A percentile compares a stretch with the other conserved stretches of the same genome.
phyloP scores from a whole-genome alignment of 1,284 basidiomycete species.

The Psilocybe mexicana region DNA sequence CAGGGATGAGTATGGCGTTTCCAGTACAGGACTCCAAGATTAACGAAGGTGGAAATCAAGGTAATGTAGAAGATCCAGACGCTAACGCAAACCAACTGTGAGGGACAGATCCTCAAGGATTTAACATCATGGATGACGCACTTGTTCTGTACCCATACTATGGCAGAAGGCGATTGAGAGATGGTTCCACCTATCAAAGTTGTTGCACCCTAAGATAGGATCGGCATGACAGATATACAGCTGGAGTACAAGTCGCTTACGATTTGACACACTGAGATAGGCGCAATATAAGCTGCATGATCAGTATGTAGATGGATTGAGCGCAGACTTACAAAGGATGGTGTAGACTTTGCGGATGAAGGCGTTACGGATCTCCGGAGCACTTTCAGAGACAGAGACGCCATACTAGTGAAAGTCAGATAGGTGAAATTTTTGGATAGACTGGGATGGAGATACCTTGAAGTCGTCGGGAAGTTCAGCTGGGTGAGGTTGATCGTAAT shows the following conservation, averaged over 20 bases:
- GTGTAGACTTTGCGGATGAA: conserved; percentile 83
- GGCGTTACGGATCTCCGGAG: conserved; percentile 67
- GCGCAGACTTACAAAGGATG: conserved; percentile 64
- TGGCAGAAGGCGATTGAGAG: conserved; percentile 55
- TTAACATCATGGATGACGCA: conserved; percentile 31
- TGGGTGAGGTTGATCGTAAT: conserved; percentile 68
- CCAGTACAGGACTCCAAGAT: conserved; percentile 80
- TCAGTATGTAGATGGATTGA: background rate
- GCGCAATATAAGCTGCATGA: conserved; percentile 10
- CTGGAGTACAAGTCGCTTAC: conserved; percentile 38
- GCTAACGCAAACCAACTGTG: conserved; percentile 37
- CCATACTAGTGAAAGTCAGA: conserved; percentile 56
- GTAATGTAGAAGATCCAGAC: conserved; percentile 76
- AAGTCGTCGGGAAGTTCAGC: conserved; percentile 83
- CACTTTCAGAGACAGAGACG: conserved; percentile 72
- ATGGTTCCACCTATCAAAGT: conserved; percentile 67
- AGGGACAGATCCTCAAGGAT: background rate
- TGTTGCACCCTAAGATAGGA: conserved; percentile 56
- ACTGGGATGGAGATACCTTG: conserved; percentile 50
- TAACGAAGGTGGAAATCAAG: conserved; percentile 72
- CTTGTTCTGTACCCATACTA: conserved; percentile 74
- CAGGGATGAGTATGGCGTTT: conserved; percentile 84
- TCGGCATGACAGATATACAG: background rate
- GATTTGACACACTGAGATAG: conserved; percentile 65
- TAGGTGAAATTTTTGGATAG: background rate